A percentile compares a stretch with the other conserved stretches of the same genome.
Evolutionary conservation across 2,329 filamentous ascomycete genomes (phyloP).

Genomic region (Cryphonectria japonica): DNA sequence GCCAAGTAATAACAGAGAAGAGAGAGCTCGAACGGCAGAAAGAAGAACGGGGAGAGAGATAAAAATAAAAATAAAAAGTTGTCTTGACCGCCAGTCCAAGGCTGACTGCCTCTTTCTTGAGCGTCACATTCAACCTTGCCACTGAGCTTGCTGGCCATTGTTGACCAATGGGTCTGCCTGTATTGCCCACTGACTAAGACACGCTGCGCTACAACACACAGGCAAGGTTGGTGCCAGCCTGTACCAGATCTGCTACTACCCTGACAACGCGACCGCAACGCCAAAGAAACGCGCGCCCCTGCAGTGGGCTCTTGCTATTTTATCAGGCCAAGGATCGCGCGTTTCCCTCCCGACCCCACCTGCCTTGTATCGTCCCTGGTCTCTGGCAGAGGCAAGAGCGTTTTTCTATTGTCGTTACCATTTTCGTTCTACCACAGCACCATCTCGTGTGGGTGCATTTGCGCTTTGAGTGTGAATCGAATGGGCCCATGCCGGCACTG

Average conservation of each 20-base stretch:
- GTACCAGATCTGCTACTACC: too few species aligned
- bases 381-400: slow-evolving; percentile 2
- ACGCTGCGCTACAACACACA: too few species aligned
- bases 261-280: slow-evolving; percentile 26
- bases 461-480: neutral
- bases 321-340: slow-evolving; percentile 22
- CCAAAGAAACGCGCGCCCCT: slow-evolving; percentile 22
- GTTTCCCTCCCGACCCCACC: slow-evolving; percentile 23
- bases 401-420: neutral
- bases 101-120: neutral
- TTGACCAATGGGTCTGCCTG: slow-evolving; percentile 1
- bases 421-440: neutral
- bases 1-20: neutral
- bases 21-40: neutral
- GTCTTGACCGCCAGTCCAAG: neutral
- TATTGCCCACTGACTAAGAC: slow-evolving; percentile 21
- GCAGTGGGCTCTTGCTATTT: neutral
- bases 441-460: too few species aligned
- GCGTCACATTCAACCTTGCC: neutral
- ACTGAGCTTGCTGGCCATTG: neutral
- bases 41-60: neutral
- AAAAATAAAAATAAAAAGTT: neutral
- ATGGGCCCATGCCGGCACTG: neutral
- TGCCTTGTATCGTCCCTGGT: slow-evolving; percentile 11
- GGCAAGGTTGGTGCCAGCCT: neutral